Conservation (phyloP, 106 monocot genomes). For the Dactylorhiza incarnata region DNA sequence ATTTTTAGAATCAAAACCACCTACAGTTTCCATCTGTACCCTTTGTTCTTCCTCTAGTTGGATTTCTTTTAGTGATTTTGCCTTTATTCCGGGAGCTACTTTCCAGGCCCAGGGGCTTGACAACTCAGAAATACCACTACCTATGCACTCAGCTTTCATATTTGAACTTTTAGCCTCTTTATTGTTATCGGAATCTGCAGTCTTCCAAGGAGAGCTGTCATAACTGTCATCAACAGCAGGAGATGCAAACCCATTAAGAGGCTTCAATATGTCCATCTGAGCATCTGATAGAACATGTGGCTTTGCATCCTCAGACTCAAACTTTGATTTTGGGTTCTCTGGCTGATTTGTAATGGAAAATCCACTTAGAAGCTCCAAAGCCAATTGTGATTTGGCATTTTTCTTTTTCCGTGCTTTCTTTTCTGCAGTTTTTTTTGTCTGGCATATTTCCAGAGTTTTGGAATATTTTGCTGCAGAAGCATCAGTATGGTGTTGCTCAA, state of each 20-base stretch:
- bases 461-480: constrained; percentile 21
- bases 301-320: constrained; percentile 24
- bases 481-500: constrained; percentile 13
- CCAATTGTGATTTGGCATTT: constrained; percentile 32
- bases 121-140: constrained; percentile 9
- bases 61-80: constrained; percentile 86
- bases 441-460: constrained; percentile 23
- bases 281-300: not conserved
- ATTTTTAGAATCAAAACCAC: constrained; percentile 18
- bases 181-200: constrained; percentile 8
- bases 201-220: not conserved
- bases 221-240: not conserved
- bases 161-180: constrained; percentile 12
- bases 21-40: constrained; percentile 42
- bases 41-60: constrained; percentile 79
- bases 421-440: constrained; percentile 49
- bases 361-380: constrained; percentile 23
- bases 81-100: constrained; percentile 55
- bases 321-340: constrained; percentile 30
- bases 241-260: not conserved
- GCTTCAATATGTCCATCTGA: not conserved
- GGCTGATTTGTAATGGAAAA: constrained; percentile 22
- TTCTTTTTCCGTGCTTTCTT: constrained; percentile 86
- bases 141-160: constrained; percentile 19
- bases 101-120: constrained; percentile 59